Base-by-base conservation (phyloP, 805 yeast genomes). In the Henningerozyma blattae region DNA sequence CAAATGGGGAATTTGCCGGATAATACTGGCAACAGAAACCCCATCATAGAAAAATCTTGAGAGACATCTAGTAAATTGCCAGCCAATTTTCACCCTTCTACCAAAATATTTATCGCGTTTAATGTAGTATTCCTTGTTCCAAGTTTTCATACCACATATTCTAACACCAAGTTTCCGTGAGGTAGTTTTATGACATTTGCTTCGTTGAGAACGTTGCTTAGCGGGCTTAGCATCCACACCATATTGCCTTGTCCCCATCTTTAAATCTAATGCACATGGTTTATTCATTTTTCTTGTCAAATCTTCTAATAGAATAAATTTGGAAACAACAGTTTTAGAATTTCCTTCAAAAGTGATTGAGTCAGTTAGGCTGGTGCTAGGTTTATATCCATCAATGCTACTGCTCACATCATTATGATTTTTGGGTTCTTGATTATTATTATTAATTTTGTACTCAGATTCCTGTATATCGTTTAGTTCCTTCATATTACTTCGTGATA, bases 161-260 rank as follows among this genome's bases (percentile, higher is more conserved):
- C 99, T 65, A 1, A 86, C 94, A 7, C 99, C 99, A 22, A 91
- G 65, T 38, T 64, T 60, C 29, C 85, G 63, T 2, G 91, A 77
- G 0, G 97, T 89, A 0, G 97, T 89, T 36, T 64, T 58, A 3
- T 68, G 61, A 56, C 99, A 91, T 58, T 91, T 91, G 35, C 66
- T 65, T 22, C 83, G 61, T 59, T 91, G 98, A 1, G 95, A 83
- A 31, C 61, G 52, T 49, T 76, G 79, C 57, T 91, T 91, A 32
- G 74, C 60, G 12, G 59, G 54, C 5, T 68, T 66, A 0, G 97
- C 96, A 42, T 86, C 94, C n/a, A 89, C 79, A 8, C 99, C 98
- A 49, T 91, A 91, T 58, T 91, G 99, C 38, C 99, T 68, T 0
- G 99, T 89, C 1, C 99, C 99, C 97, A 91, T 91, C 53, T 91